Evolutionary conservation across 768 basidiomycete species (phyloP), one percentile per base, ranked within the genome.

Genomic region (Russula compacta): DNA sequence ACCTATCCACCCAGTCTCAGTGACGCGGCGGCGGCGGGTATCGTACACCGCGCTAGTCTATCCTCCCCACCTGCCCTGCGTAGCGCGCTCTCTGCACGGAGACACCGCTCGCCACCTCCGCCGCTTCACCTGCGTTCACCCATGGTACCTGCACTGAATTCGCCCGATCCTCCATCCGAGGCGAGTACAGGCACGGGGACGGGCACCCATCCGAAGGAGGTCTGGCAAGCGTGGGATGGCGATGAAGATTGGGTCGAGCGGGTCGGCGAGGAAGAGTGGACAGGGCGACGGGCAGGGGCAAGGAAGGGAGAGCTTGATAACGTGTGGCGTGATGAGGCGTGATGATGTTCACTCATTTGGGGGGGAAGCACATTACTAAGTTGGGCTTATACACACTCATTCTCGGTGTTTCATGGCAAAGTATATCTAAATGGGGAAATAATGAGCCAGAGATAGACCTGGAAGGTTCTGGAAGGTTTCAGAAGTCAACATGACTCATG

Each of bases 1-100:
- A 77, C 81, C 29, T 87, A 88, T 68, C 87, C 87, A 35, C 87
- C 87, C 14, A 81, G 78, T 64, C 73, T 77, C 24, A 71, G 75
- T 17, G 76, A 79, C 65, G 67, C 76, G 43, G 71, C 78, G 2
- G 76, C 74, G 6, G 67, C 75, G 65, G 66, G 76, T 44, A 69
- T 72, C 29, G 68, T 75, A 65, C 72, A 71, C 7, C 67, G 70
- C 39, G 56, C 47, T 15, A 71, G 71, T 50, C 60, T 36, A n/a
- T 71, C 72, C 19, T 66, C 69, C 4, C 50, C 63, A 0, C 59
- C 50, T 4, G 3, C 51, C 43, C 47, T 68, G 15, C 62, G 52
- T 21, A 15, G 55, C 14, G 39, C 43, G 14, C 53, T 39, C 17
- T 29, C 56, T 4, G 9, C 19, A 14, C 49, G 51, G 2, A 33